phyloP scores from a whole-genome alignment of 345 rosid species.

The Lepidium sativum region DNA sequence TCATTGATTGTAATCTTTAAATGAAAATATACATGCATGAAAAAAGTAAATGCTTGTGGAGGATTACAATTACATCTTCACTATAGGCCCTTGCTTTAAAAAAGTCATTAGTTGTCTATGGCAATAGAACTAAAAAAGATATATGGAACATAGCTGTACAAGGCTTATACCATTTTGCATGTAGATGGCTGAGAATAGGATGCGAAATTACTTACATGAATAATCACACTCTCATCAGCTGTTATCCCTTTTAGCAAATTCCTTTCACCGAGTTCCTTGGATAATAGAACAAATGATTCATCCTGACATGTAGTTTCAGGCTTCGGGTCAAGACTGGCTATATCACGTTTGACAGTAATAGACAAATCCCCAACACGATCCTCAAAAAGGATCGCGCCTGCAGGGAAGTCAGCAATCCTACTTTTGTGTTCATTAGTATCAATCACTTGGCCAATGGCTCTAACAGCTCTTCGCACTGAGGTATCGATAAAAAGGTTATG shows the following conservation, averaged over 20 bases:
- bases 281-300: constrained; percentile 45
- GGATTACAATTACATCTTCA: background rate
- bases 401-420: constrained; percentile 20
- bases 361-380: constrained; percentile 67
- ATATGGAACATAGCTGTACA: background rate
- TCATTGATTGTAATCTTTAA: background rate
- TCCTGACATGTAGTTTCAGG: constrained; percentile 31
- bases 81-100: background rate
- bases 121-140: background rate
- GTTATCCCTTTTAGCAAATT: constrained; percentile 90
- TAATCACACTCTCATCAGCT: constrained; percentile 81
- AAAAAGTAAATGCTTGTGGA: background rate
- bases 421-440: constrained; percentile 23
- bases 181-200: background rate
- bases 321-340: constrained; percentile 37
- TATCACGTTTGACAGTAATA: constrained; percentile 53
- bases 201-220: constrained; percentile 58
- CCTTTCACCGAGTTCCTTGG: constrained; percentile 43
- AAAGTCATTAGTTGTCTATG: background rate
- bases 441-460: constrained; percentile 41
- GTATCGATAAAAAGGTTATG: constrained; percentile 71
- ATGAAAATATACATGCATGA: background rate
- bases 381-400: constrained; percentile 36
- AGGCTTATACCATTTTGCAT: background rate
- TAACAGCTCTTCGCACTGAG: constrained; percentile 65